Evolutionary conservation across 208 protist species (phyloP).

Genomic region (Leptomonas pyrrhocoris): DNA sequence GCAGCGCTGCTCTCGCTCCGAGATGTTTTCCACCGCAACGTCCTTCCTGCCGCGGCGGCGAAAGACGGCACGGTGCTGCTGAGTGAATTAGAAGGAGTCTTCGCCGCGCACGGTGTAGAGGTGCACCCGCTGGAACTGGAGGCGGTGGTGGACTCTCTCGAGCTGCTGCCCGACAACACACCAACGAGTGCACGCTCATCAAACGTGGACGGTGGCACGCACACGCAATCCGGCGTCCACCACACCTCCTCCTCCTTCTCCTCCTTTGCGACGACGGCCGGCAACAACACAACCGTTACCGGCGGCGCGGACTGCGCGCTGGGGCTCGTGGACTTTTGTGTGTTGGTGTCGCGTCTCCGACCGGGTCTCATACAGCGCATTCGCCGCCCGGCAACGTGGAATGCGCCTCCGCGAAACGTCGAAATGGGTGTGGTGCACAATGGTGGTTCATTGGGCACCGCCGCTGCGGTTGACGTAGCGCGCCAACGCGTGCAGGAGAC

Average conservation of each 20-base stretch:
- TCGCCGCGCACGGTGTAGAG: slow-evolving; percentile 33
- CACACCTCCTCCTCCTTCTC: background rate
- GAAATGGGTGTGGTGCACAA: background rate
- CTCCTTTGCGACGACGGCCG: background rate
- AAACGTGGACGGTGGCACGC: too few relatives aligned
- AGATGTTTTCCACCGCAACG: slow-evolving; percentile 23
- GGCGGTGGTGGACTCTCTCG: slow-evolving; percentile 64
- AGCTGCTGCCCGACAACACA: slow-evolving; percentile 20
- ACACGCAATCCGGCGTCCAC: too few relatives aligned
- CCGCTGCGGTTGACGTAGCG: background rate
- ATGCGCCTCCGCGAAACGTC: background rate
- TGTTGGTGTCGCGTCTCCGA: slow-evolving; percentile 69
- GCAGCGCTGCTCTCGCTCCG: slow-evolving; percentile 29
- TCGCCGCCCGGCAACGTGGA: slow-evolving; percentile 32
- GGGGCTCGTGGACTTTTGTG: slow-evolving; percentile 62
- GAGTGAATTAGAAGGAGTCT: slow-evolving; percentile 35
- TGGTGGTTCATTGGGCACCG: background rate
- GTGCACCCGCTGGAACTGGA: slow-evolving; percentile 56
- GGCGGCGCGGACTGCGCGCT: slow-evolving; percentile 26
- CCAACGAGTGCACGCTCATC: background rate
- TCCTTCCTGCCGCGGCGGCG: slow-evolving; percentile 15
- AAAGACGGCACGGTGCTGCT: slow-evolving; percentile 34
- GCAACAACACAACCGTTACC: slow-evolving; percentile 14
- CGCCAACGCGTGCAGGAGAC: background rate
- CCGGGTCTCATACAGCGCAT: slow-evolving; percentile 59